phyloP scores from a whole-genome alignment of 441 rosid species.

The Populus hybrid region DNA sequence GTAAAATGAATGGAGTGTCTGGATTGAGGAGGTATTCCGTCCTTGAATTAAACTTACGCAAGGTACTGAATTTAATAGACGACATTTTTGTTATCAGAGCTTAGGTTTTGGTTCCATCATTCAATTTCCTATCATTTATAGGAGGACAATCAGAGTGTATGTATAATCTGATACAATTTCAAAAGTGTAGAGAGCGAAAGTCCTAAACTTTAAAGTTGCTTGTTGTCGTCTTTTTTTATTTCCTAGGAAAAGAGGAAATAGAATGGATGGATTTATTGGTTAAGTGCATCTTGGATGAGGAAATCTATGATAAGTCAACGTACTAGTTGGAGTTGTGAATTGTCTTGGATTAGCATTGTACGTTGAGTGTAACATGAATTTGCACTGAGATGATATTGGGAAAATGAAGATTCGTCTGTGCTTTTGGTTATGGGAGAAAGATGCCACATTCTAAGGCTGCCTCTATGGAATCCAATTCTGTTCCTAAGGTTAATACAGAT shows the following conservation, averaged over 20 bases:
- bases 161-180: neutral
- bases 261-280: neutral
- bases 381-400: neutral
- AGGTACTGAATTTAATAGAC: neutral
- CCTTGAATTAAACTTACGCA: neutral
- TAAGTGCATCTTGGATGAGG: neutral
- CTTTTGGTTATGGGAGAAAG: neutral
- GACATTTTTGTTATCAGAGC: neutral
- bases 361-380: neutral
- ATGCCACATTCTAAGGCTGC: neutral
- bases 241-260: neutral
- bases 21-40: neutral
- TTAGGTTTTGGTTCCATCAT: neutral
- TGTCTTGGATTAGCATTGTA: neutral
- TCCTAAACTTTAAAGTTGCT: neutral
- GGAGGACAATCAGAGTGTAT: neutral
- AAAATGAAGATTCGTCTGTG: neutral
- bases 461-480: neutral
- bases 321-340: neutral
- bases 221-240: neutral
- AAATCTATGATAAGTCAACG: neutral
- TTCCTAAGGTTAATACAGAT: neutral
- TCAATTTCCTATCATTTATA: neutral
- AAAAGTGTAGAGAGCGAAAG: neutral
- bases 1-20: neutral